Conservation (phyloP, 106 monocot species). For the Posidonia australis region DNA sequence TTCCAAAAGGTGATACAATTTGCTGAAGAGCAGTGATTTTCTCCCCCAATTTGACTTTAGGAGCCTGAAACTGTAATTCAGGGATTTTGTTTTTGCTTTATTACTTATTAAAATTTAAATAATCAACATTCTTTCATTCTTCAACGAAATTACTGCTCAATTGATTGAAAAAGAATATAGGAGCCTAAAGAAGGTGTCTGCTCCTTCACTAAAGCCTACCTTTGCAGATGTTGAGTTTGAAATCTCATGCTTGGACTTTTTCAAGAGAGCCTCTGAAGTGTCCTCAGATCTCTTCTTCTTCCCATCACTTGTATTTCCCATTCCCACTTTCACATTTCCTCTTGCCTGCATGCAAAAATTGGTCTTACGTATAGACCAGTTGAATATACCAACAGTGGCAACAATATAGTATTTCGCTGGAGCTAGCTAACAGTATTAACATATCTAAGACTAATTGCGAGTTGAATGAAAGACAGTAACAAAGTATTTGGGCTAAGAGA, state of each 20-base stretch:
- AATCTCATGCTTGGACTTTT: slow-evolving; percentile 46
- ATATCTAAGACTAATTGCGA: too few species aligned
- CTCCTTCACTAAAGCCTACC: too few species aligned
- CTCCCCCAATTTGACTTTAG: slow-evolving; percentile 77
- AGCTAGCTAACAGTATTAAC: too few species aligned
- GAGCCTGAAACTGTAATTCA: slow-evolving; percentile 42
- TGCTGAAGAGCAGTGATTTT: slow-evolving; percentile 81
- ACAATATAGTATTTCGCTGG: too few species aligned
- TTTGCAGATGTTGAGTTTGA: slow-evolving; percentile 27
- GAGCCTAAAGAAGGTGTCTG: too few species aligned
- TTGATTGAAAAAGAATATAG: too few species aligned
- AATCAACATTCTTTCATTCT: not conserved
- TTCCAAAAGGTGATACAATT: slow-evolving; percentile 92
- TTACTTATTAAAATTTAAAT: not conserved
- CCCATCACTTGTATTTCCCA: slow-evolving; percentile 24
- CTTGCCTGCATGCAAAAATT: slow-evolving; percentile 19
- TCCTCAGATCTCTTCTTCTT: slow-evolving; percentile 58
- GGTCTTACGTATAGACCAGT: too few species aligned
- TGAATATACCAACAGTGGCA: too few species aligned
- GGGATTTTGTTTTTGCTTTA: not conserved
- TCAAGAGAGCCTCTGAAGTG: slow-evolving; percentile 25
- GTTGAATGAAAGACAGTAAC: too few species aligned
- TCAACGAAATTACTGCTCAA: too few species aligned
- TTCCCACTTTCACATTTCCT: slow-evolving; percentile 15
- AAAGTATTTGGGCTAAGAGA: not conserved